Conservation (phyloP, 805 yeast genomes). For the Candida insectorum region DNA sequence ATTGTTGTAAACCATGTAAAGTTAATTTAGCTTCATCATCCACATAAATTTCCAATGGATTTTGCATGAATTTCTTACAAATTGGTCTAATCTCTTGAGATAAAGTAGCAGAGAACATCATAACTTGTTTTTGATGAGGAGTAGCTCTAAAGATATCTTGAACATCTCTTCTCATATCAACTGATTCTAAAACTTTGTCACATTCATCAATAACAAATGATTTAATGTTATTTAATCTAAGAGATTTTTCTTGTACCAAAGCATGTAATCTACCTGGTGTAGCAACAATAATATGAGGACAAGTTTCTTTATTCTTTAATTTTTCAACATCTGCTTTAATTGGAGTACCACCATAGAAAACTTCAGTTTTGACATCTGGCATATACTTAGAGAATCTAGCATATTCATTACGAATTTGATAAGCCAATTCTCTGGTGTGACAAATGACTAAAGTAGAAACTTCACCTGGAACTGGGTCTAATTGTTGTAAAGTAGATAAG, state of each 20-base stretch:
- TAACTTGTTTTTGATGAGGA: slow-evolving; percentile 97
- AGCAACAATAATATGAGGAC: slow-evolving; percentile 96
- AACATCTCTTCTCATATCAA: slow-evolving; percentile 97
- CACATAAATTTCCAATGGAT: slow-evolving; percentile 94
- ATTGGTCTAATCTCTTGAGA: slow-evolving; percentile 93
- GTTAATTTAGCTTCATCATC: slow-evolving; percentile 98
- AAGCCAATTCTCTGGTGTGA: slow-evolving; percentile 98
- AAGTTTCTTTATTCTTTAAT: slow-evolving; percentile 85
- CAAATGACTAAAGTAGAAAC: slow-evolving; percentile 91
- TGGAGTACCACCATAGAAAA: slow-evolving; percentile 94
- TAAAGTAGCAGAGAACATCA: slow-evolving; percentile 98
- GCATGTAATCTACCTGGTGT: slow-evolving; percentile 98
- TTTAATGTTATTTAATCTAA: slow-evolving; percentile 85
- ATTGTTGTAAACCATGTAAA: slow-evolving; percentile 96
- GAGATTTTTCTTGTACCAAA: slow-evolving; percentile 83
- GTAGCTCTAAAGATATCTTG: slow-evolving; percentile 97
- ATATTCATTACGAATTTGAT: slow-evolving; percentile 96
- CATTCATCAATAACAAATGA: slow-evolving; percentile 96
- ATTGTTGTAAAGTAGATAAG: slow-evolving; percentile 90
- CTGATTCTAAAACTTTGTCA: slow-evolving; percentile 90
- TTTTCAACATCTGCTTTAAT: slow-evolving; percentile 81
- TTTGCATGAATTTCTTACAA: slow-evolving; percentile 97
- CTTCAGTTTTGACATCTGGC: slow-evolving; percentile 97
- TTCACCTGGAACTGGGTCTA: slow-evolving; percentile 97
- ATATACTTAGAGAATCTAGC: slow-evolving; percentile 96